Percentiles rank a stretch among this genome's conserved stretches.
phyloP scores from a whole-genome alignment of 2,329 filamentous ascomycete genomes.

The Podosphaera aphanis region DNA sequence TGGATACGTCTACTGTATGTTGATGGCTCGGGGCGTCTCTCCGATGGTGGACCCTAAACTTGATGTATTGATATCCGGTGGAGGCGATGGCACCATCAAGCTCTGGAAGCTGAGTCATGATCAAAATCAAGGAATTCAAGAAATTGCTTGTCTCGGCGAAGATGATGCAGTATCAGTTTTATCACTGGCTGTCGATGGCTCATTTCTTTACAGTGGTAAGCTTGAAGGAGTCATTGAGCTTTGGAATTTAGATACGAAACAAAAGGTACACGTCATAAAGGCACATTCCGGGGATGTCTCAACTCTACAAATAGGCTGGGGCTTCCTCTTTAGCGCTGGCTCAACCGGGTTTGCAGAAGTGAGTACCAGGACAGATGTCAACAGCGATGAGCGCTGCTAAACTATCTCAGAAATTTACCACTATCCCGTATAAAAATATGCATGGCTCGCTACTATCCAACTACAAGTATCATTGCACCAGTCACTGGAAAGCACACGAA shows the following conservation, averaged over 20 bases:
- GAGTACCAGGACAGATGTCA: conserved; percentile 15
- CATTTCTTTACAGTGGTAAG: conserved; percentile 79
- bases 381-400: conserved; percentile 2
- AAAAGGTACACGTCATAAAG: conserved; percentile 70
- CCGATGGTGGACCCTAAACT: conserved; percentile 45
- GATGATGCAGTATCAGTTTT: conserved; percentile 43
- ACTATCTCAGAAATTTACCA: conserved; percentile 34
- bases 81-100: conserved; percentile 83
- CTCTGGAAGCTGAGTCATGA: conserved; percentile 51
- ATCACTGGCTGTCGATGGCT: conserved; percentile 67
- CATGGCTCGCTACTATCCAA: conserved; percentile 30
- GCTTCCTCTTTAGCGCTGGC: conserved; percentile 69
- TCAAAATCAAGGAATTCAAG: conserved; percentile 36
- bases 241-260: conserved; percentile 88
- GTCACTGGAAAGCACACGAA: conserved; percentile 60
- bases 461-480: conserved; percentile 60
- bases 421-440: conserved; percentile 37
- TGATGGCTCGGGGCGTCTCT: conserved; percentile 48
- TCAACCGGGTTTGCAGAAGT: conserved; percentile 72
- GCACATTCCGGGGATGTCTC: conserved; percentile 64
- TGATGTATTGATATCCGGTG: conserved; percentile 72
- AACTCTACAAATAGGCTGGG: conserved; percentile 65
- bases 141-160: conserved; percentile 40
- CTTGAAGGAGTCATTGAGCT: conserved; percentile 74
- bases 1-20: conserved; percentile 92